Percentiles rank a stretch among this genome's conserved stretches.
phyloP scores from a whole-genome alignment of 176 grass and related monocot genomes.

The bread wheat (Triticum aestivum) region DNA sequence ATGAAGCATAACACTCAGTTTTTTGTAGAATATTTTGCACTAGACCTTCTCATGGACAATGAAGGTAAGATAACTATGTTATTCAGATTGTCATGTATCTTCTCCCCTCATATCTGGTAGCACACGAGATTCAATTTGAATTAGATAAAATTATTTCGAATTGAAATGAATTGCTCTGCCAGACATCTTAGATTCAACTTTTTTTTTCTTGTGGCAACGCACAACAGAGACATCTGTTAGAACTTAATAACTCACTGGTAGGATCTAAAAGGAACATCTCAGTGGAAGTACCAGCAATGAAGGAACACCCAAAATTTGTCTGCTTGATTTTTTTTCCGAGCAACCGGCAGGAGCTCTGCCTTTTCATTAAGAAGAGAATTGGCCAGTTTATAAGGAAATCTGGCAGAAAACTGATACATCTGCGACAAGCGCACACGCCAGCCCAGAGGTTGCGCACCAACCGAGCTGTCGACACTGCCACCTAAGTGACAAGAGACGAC shows the following conservation, averaged over 20 bases:
- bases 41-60: constrained; percentile 73
- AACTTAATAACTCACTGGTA: neutral
- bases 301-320: neutral
- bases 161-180: neutral
- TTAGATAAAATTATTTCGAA: neutral
- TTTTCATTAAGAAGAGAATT: too few species aligned
- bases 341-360: too few species aligned
- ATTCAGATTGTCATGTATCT: neutral
- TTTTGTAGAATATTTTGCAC: constrained; percentile 72
- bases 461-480: too few species aligned
- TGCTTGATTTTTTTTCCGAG: neutral
- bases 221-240: neutral
- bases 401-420: too few species aligned
- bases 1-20: constrained; percentile 99
- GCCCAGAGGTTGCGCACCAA: too few species aligned
- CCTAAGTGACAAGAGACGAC: too few species aligned
- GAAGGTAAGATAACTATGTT: constrained; percentile 41
- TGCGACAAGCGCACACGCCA: too few species aligned
- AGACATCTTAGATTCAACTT: too few species aligned
- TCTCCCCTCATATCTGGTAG: constrained; percentile 4
- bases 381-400: too few species aligned
- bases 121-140: neutral
- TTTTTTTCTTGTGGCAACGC: neutral
- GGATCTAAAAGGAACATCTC: neutral
- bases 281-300: neutral